phyloP scores from a whole-genome alignment of 2,329 filamentous ascomycete genomes.

The Piedraia hortae region DNA sequence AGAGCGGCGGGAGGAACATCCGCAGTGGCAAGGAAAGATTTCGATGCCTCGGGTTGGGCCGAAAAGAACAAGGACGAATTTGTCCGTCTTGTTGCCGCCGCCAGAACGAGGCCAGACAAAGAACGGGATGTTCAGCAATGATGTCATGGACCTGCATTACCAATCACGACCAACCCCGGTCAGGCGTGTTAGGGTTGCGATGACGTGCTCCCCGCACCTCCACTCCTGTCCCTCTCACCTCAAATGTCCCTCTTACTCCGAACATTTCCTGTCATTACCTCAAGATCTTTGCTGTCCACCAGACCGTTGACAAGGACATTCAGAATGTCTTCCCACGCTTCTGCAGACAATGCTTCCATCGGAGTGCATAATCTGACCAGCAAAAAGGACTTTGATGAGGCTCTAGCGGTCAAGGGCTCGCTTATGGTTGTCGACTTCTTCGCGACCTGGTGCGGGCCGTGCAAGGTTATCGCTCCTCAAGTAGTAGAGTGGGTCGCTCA shows the following conservation, averaged over 20 bases:
- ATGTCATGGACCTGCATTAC: neutral
- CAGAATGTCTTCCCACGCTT: constrained; percentile 6
- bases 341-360: constrained; percentile 7
- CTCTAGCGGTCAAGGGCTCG: constrained; percentile 24
- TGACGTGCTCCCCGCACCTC: neutral
- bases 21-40: constrained; percentile 57
- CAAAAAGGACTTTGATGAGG: constrained; percentile 29
- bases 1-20: constrained; percentile 20
- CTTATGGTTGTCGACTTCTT: constrained; percentile 64
- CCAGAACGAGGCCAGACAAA: constrained; percentile 26
- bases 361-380: constrained; percentile 28
- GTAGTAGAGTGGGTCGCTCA: constrained; percentile 28
- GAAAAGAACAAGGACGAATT: constrained; percentile 48
- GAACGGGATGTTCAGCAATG: constrained; percentile 2
- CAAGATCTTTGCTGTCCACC: constrained; percentile 1
- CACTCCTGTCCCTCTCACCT: neutral
- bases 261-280: neutral
- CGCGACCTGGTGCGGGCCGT: constrained; percentile 81
- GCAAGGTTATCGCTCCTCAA: constrained; percentile 65
- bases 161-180: neutral
- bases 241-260: neutral
- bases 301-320: too few species aligned
- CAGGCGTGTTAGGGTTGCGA: neutral
- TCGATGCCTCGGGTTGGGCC: constrained; percentile 55
- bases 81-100: constrained; percentile 49